Evolutionary conservation across 306 rosid genomes (phyloP).

Genomic region (Cicer yamashitae): DNA sequence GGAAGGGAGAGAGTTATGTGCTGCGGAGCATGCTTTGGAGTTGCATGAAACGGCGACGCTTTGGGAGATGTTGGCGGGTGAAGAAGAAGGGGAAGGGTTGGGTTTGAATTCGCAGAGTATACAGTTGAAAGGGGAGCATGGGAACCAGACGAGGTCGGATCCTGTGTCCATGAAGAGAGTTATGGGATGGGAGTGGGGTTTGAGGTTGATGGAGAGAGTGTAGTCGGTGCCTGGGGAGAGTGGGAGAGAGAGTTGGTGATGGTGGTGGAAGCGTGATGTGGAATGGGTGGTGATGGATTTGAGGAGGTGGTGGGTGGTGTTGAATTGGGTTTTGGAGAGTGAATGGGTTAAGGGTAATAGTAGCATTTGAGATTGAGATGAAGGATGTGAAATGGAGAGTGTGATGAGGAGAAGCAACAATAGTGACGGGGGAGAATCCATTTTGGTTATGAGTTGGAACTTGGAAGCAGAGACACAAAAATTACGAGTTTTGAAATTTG

Average conservation of each 20-base stretch:
- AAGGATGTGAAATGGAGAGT: slow-evolving; percentile 44
- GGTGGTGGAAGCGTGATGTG: slow-evolving; percentile 58
- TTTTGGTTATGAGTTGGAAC: slow-evolving; percentile 2
- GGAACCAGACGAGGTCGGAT: slow-evolving; percentile 91
- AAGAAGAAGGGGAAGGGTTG: slow-evolving; percentile 34
- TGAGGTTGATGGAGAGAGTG: slow-evolving; percentile 70
- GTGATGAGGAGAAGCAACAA: slow-evolving; percentile 40
- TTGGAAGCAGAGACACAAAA: background rate
- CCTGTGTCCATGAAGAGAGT: slow-evolving; percentile 94
- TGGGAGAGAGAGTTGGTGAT: slow-evolving; percentile 68
- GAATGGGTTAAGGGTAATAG: slow-evolving; percentile 70
- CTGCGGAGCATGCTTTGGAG: slow-evolving; percentile 74
- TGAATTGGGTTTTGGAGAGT: slow-evolving; percentile 63
- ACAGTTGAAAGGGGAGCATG: slow-evolving; percentile 84
- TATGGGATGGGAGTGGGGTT: slow-evolving; percentile 56
- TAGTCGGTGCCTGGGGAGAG: slow-evolving; percentile 87
- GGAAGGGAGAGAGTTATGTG: slow-evolving; percentile 57
- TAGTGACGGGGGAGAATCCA: slow-evolving; percentile 54
- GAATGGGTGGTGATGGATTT: slow-evolving; percentile 67
- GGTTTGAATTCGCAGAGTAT: slow-evolving; percentile 83
- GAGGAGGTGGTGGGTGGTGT: slow-evolving; percentile 71
- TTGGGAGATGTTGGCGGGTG: slow-evolving; percentile 47
- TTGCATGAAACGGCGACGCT: slow-evolving; percentile 60
- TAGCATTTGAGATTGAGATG: slow-evolving; percentile 38
- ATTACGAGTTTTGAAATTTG: background rate